A percentile compares a stretch with the other conserved stretches of the same genome.
phyloP scores from a whole-genome alignment of 1,284 basidiomycete species.

The Trichosporon asahii region DNA sequence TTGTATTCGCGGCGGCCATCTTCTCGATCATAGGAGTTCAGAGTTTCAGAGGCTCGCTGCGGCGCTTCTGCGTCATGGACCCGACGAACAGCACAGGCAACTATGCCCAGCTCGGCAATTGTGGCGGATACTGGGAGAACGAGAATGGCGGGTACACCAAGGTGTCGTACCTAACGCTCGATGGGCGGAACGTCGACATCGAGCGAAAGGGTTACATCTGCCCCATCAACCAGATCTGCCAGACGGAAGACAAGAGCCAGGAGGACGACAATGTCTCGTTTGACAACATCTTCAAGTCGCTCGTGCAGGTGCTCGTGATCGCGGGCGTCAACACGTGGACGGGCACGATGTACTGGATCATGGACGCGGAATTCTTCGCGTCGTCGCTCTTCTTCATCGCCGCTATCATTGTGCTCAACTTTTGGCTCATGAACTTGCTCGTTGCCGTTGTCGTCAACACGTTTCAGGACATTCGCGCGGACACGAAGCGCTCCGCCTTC shows the following conservation, averaged over 20 bases:
- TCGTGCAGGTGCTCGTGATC: constrained; percentile 80
- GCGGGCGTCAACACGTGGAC: constrained; percentile 61
- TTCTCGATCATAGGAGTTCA: constrained; percentile 92
- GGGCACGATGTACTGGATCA: constrained; percentile 81
- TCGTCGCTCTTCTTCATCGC: constrained; percentile 86
- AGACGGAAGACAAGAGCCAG: constrained; percentile 59
- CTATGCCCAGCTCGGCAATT: constrained; percentile 52
- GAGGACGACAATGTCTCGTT: constrained; percentile 70
- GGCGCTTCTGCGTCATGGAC: constrained; percentile 57
- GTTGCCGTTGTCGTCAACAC: constrained; percentile 96
- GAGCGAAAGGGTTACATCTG: constrained; percentile 73
- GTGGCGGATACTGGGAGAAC: constrained; percentile 73
- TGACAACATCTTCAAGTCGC: constrained; percentile 80
- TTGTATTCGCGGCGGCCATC: constrained; percentile 80
- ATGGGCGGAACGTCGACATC: constrained; percentile 54
- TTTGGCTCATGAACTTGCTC: constrained; percentile 92
- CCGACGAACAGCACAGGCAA: constrained; percentile 41
- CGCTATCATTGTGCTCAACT: constrained; percentile 78
- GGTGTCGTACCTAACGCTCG: constrained; percentile 29
- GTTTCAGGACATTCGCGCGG: constrained; percentile 81
- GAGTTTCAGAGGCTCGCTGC: constrained; percentile 77
- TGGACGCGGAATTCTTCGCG: constrained; percentile 85
- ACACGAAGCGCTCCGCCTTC: constrained; percentile 90
- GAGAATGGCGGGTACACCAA: constrained; percentile 50
- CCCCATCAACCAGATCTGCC: constrained; percentile 73